These are phyloP conservation scores for Cronartium quercuum DNA, from an alignment of 1,284 basidiomycete species.

Conservation along the genomic window DNA sequence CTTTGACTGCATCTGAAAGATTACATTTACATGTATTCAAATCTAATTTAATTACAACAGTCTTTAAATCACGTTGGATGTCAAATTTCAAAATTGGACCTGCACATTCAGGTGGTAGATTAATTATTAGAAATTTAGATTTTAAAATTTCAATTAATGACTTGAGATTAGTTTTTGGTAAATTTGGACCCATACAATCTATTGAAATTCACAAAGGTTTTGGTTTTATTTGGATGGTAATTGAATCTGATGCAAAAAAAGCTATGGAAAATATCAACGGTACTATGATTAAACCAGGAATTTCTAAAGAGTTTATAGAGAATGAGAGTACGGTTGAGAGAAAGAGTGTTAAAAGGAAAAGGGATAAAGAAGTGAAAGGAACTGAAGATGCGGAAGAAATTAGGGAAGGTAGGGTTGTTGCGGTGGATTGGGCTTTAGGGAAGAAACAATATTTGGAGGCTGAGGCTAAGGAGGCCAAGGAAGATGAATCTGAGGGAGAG, in stretches of 20 bases:
- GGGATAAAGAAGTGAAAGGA: conserved; percentile 44
- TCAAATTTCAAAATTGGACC: conserved; percentile 50
- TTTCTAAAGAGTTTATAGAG: conserved; percentile 59
- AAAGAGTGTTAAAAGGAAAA: conserved; percentile 59
- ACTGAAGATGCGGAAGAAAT: conserved; percentile 49
- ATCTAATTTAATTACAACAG: conserved; percentile 75
- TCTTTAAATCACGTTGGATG: conserved; percentile 80
- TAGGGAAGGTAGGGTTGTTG: conserved; percentile 64
- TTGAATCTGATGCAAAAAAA: conserved; percentile 73
- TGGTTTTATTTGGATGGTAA: conserved; percentile 92
- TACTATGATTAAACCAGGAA: conserved; percentile 61
- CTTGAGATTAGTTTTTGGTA: conserved; percentile 77
- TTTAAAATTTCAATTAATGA: conserved; percentile 72
- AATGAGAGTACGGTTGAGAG: conserved; percentile 70
- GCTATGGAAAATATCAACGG: conserved; percentile 82
- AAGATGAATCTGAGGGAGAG: conserved; percentile 49
- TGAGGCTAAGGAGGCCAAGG: conserved; percentile 52
- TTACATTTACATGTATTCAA: conserved; percentile 93
- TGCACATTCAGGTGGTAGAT: conserved; percentile 58
- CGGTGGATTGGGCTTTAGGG: conserved; percentile 93
- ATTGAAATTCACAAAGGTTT: conserved; percentile 81
- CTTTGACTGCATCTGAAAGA: conserved; percentile 68
- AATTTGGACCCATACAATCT: conserved; percentile 78
- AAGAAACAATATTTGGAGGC: conserved; percentile 81
- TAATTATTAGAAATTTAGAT: conserved; percentile 87